These are phyloP conservation scores for Penicillium malachiteum DNA, from an alignment of 495 filamentous ascomycete species.

Conservation along the genomic window DNA sequence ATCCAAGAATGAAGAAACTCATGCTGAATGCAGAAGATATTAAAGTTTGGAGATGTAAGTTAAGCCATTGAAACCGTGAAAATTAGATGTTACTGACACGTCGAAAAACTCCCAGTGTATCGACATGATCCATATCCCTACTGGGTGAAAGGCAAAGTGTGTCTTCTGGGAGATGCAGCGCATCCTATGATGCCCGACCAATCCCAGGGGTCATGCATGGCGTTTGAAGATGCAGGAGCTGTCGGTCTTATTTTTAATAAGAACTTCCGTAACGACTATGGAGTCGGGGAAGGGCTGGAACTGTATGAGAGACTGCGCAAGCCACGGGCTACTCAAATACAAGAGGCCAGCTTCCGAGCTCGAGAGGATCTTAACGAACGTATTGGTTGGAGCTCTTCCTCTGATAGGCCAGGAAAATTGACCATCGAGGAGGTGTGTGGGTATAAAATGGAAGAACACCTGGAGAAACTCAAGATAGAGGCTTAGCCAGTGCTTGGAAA, in stretches of 20 bases:
- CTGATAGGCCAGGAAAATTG: slow-evolving; percentile 24
- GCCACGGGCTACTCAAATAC: slow-evolving; percentile 36
- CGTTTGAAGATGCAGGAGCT: slow-evolving; percentile 41
- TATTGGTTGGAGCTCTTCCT: slow-evolving; percentile 26
- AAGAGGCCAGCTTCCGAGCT: slow-evolving; percentile 35
- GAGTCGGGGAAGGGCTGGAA: slow-evolving; percentile 24
- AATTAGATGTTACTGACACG: too few species aligned
- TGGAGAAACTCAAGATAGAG: slow-evolving; percentile 14
- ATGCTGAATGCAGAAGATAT: slow-evolving; percentile 31
- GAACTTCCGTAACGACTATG: slow-evolving; percentile 24
- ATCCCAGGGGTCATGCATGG: slow-evolving; percentile 37
- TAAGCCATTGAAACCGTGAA: too few species aligned
- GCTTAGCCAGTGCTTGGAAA: too few species aligned
- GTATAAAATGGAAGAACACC: slow-evolving; percentile 25
- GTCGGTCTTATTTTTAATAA: slow-evolving; percentile 35
- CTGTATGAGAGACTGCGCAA: slow-evolving; percentile 44
- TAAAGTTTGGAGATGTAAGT: slow-evolving; percentile 32
- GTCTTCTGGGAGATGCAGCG: slow-evolving; percentile 35
- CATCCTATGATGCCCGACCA: slow-evolving; percentile 55
- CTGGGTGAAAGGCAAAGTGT: slow-evolving; percentile 25
- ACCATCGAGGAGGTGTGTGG: slow-evolving; percentile 34
- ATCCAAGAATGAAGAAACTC: slow-evolving; percentile 24
- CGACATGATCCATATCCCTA: slow-evolving; percentile 28
- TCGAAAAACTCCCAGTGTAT: slow-evolving; percentile 17
- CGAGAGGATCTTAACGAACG: slow-evolving; percentile 30